Evolutionary conservation across 192 early-diverging fungal species (phyloP), one percentile per base, ranked within the genome.

Genomic region (Podila clonocystis): DNA sequence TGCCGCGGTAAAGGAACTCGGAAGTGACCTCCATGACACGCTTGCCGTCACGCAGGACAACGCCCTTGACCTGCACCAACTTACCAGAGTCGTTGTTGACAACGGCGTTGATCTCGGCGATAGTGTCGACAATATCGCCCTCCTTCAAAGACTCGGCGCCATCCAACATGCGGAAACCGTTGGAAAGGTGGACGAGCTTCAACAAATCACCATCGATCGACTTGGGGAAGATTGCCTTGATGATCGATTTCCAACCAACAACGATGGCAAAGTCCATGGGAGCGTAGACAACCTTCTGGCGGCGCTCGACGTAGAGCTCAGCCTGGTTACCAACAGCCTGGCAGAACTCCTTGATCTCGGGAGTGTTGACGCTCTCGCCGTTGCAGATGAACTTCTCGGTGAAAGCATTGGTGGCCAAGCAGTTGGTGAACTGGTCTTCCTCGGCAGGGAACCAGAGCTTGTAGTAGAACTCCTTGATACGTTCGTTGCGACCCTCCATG

Each of bases 231-330:
- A 98, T 95, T 26, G 94, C 95, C 86, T 94, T 94, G 82, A 96
- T 93, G 65, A 97, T 93, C 38, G 93, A 88, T 89, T 92, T 89
- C 96, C 96, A 93, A 41, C 93, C 95, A 63, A 94, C 94, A 63
- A 96, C 94, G 67, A 98, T 98, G 64, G 94, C 95, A 85, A 95
- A 97, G 86, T 97, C 95, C 94, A 98, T 93, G 26, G 97, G 97
- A 52, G 92, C 91, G 73, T 84, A 87, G 30, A 91, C 80, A 29
- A 90, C 83, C 82, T 92, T 88, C 72, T 91, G 92, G 70, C 92
- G 91, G 73, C 89, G 91, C 34, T 94, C 93, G 63, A 87, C 87
- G 65, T 87, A 93, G 59, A 84, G 82, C 62, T 91, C 84, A 49
- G 85, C 89, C 78, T 88, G 86, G 85, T 96, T 96, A 73, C 92